Evolutionary conservation across 176 grass and related monocot genomes (phyloP).

Genomic region (Aegilops bicornis): DNA sequence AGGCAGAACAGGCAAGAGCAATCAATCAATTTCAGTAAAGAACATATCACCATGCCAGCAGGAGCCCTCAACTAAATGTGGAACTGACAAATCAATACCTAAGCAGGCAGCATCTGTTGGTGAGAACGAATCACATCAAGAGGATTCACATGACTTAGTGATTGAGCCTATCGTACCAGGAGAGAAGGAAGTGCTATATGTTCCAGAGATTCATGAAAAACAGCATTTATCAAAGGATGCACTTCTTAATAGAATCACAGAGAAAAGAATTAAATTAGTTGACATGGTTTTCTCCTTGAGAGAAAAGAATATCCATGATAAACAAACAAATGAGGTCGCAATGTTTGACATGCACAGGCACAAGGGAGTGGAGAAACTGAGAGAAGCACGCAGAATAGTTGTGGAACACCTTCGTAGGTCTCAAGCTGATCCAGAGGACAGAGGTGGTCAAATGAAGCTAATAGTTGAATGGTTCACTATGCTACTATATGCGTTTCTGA

Average conservation of each 20-base stretch:
- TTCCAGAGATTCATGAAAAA: constrained; percentile 26
- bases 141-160: constrained; percentile 28
- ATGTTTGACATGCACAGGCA: constrained; percentile 50
- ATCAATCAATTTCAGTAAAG: constrained; percentile 10
- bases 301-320: constrained; percentile 49
- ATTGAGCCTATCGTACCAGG: constrained; percentile 22
- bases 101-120: constrained; percentile 18
- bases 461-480: constrained; percentile 55
- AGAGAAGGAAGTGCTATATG: constrained; percentile 25
- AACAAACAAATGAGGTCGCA: constrained; percentile 51
- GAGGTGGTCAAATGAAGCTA: constrained; percentile 41
- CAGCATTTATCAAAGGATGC: constrained; percentile 35
- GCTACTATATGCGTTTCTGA: constrained; percentile 51
- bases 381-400: constrained; percentile 38
- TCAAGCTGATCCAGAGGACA: constrained; percentile 23
- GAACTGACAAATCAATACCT: constrained; percentile 15
- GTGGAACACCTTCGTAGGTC: constrained; percentile 44
- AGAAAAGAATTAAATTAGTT: constrained; percentile 63
- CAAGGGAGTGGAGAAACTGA: constrained; percentile 43
- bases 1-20: constrained; percentile 28
- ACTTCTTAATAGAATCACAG: constrained; percentile 34
- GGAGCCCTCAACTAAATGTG: constrained; percentile 20
- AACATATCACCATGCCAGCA: constrained; percentile 23
- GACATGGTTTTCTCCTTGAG: constrained; percentile 58
- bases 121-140: constrained; percentile 33